Evolutionary conservation across 768 basidiomycete genomes (phyloP), one percentile per base, ranked within the genome.

Genomic region (Pleurotus sapidus): DNA sequence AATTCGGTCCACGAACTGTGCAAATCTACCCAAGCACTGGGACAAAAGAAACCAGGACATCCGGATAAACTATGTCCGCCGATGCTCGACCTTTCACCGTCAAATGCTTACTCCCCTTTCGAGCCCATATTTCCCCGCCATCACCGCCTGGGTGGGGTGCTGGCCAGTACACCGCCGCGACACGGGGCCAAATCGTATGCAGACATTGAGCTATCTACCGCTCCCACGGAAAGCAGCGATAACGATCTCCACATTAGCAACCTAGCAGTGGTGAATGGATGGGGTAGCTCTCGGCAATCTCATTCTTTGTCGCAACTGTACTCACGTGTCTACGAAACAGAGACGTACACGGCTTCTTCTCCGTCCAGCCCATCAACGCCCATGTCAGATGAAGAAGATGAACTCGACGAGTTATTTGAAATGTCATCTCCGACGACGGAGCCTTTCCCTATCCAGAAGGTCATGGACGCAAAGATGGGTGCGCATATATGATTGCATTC

Each of bases 241-340:
- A 68, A 68, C 3, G 78, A 83, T 48, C 59, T 82, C 5, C 70
- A 76, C n/a, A 65, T 64, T 34, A 75, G 77, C 49, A 81, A 83
- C 65, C 79, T 90, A 75, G 70, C 77, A 7, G 63, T 88, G 34
- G 79, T 88, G 1, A 77, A 83, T 67, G 88, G 87, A 25, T 87
- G 87, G 86, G 67, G 89, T 89, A 64, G 45, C 30, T 34, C 30
- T 34, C 30, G 30, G 30, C 30, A 34, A 34, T 34, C 30, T 34
- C 9, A 34, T 34, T 2, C 9, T 34, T 34, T 34, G 30, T 34
- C 30, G 30, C 30, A 34, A 34, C 30, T 34, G 11, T 34, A 11
- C 9, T 34, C 30, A 34, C 30, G 30, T 34, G 30, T 34, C 30
- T 2, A 34, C 30, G 30, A 34, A 34, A 20, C 43, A 78, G 76